Percentiles rank a stretch among this genome's conserved stretches.
Conservation (phyloP, 2,329 filamentous ascomycete genomes). For the Apiospora saccharicola region DNA sequence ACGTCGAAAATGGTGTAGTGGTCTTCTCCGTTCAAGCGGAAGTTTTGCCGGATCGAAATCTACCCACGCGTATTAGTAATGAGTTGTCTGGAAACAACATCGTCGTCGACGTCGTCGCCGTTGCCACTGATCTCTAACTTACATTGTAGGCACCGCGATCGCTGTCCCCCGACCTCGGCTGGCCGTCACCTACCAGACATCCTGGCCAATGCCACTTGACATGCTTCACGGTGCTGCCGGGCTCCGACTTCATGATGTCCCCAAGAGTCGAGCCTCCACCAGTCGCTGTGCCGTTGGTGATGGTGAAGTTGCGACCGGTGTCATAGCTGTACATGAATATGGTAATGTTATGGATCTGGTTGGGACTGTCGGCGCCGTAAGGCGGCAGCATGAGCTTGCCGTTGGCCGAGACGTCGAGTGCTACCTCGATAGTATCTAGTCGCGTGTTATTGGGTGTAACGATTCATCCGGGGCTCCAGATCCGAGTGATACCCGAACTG, state of each 20-base stretch:
- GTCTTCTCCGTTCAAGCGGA: slow-evolving; percentile 68
- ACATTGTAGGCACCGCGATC: slow-evolving; percentile 71
- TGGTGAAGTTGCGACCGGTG: slow-evolving; percentile 72
- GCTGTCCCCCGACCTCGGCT: slow-evolving; percentile 51
- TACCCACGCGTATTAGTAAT: slow-evolving; percentile 35
- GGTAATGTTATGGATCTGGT: slow-evolving; percentile 68
- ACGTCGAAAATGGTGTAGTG: slow-evolving; percentile 76
- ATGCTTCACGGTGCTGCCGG: slow-evolving; percentile 75
- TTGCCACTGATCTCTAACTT: slow-evolving; percentile 31
- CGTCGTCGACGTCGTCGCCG: background rate
- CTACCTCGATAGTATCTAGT: slow-evolving; percentile 65
- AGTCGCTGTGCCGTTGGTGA: slow-evolving; percentile 67
- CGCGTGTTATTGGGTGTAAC: background rate
- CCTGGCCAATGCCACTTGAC: slow-evolving; percentile 76
- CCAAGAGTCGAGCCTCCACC: slow-evolving; percentile 62
- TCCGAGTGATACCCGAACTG: slow-evolving; percentile 70
- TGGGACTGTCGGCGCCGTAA: slow-evolving; percentile 59
- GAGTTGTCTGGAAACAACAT: background rate
- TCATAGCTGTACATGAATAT: slow-evolving; percentile 71
- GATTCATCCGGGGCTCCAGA: slow-evolving; percentile 56
- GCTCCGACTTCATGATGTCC: slow-evolving; percentile 69
- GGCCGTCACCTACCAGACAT: slow-evolving; percentile 69
- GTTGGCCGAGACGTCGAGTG: slow-evolving; percentile 71
- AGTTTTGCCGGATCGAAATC: slow-evolving; percentile 76
- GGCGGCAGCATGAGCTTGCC: slow-evolving; percentile 68